phyloP scores from a whole-genome alignment of 108 stramenopile genomes.

The Discostella pseudostelligera region DNA sequence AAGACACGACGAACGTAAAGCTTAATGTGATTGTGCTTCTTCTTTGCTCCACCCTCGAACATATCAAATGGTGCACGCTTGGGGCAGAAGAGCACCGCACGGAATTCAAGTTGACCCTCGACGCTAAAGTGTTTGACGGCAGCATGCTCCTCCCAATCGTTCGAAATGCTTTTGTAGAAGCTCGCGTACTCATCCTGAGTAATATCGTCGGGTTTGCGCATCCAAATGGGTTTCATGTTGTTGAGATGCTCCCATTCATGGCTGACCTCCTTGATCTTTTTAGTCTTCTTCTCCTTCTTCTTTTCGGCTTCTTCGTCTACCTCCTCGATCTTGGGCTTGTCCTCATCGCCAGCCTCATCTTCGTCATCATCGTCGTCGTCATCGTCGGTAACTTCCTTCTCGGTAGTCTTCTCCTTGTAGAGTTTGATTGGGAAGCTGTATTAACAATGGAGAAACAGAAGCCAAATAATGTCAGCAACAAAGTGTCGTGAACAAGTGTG shows the following conservation, averaged over 20 bases:
- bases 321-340: conserved; percentile 95
- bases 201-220: conserved; percentile 99
- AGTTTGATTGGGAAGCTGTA: conserved; percentile 97
- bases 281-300: conserved; percentile 97
- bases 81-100: conserved; percentile 97
- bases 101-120: conserved; percentile 99
- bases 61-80: conserved; percentile 99
- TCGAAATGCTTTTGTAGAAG: conserved; percentile 99
- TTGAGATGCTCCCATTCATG: conserved; percentile 99
- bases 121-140: conserved; percentile 99
- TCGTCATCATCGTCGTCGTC: conserved; percentile 98
- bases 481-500: no score
- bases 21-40: conserved; percentile 99
- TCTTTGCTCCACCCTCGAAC: conserved; percentile 99
- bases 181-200: conserved; percentile 99
- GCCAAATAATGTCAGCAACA: no score
- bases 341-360: conserved; percentile 88
- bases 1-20: conserved; percentile 99
- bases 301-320: conserved; percentile 96
- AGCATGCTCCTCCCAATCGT: conserved; percentile 99
- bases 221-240: conserved; percentile 99
- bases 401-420: conserved; percentile 99
- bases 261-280: conserved; percentile 99
- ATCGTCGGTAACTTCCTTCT: conserved; percentile 99
- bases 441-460: background rate